Percentiles rank a stretch among this genome's conserved stretches.
phyloP scores from a whole-genome alignment of 805 yeast genomes.

The Zygosaccharomyces kombuchaensis region DNA sequence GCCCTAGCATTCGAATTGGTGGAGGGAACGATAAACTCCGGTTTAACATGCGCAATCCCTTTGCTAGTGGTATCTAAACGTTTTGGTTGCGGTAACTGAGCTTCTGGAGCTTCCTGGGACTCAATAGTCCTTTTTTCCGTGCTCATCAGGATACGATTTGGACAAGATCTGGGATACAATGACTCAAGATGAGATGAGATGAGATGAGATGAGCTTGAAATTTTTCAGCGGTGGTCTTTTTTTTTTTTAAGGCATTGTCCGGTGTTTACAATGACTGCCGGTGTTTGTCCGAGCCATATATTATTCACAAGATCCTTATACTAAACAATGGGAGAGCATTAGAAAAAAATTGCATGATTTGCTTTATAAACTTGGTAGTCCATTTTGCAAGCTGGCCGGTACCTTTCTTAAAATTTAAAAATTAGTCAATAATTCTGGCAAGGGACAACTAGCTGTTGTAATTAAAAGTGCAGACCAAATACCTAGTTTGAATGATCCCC shows the following conservation, averaged over 20 bases:
- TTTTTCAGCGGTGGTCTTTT: background rate
- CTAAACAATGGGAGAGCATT: background rate
- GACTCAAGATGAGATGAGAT: slow-evolving; percentile 2
- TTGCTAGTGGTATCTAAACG: slow-evolving; percentile 34
- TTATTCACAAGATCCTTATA: no score
- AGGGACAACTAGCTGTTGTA: no score
- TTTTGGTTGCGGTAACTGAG: slow-evolving; percentile 11
- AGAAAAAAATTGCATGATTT: background rate
- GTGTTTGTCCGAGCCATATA: background rate
- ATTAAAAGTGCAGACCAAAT: no score
- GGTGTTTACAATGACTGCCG: background rate
- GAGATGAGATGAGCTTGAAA: slow-evolving; percentile 5
- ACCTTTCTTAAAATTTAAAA: no score
- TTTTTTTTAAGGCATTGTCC: background rate
- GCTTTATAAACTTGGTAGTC: no score
- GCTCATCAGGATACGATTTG: slow-evolving; percentile 8
- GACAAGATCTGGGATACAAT: background rate
- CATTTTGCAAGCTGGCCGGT: no score
- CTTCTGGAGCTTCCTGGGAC: slow-evolving; percentile 4
- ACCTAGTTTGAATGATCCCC: no score
- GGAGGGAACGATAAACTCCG: slow-evolving; percentile 53
- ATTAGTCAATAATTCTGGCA: no score
- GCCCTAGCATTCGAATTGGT: slow-evolving; percentile 10
- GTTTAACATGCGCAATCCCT: slow-evolving; percentile 75
- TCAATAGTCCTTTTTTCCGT: slow-evolving; percentile 27